A percentile compares a stretch with the other conserved stretches of the same genome.
phyloP scores from a whole-genome alignment of 2,329 filamentous ascomycete genomes.

The Sarocladium oryzae region DNA sequence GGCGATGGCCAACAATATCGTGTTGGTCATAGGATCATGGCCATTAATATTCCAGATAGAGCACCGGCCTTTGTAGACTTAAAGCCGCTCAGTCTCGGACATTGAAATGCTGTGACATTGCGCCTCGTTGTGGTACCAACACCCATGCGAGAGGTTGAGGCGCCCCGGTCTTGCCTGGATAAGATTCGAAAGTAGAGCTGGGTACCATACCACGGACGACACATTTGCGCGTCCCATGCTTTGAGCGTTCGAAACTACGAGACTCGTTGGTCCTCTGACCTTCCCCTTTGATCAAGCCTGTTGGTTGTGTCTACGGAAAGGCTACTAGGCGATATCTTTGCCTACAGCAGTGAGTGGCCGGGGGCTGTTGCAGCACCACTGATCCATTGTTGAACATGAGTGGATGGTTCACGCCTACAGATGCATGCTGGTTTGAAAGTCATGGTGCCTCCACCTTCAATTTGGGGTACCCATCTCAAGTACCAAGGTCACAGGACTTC shows the following conservation, averaged over 20 bases:
- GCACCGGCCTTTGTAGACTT: background rate
- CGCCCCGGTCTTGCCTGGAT: background rate
- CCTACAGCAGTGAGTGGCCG: no score
- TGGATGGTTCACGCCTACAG: no score
- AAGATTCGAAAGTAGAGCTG: no score
- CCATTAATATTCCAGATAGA: no score
- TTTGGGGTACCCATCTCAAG: background rate
- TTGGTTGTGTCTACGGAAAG: background rate
- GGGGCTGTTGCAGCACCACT: no score
- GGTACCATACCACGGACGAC: no score
- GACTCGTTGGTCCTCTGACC: background rate
- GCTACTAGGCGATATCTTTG: no score
- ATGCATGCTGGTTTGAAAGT: background rate
- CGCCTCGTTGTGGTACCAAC: background rate
- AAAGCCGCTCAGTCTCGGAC: background rate
- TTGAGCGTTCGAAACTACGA: no score
- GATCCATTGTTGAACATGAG: no score
- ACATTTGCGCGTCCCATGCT: no score
- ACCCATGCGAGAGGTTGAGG: background rate
- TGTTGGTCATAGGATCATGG: background rate
- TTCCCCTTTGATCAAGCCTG: background rate
- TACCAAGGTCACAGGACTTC: background rate
- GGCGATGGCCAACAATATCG: background rate
- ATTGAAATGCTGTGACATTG: background rate
- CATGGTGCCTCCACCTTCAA: background rate